Base-by-base conservation (phyloP, 2,329 filamentous ascomycete species). In the Penicillium sp. region DNA sequence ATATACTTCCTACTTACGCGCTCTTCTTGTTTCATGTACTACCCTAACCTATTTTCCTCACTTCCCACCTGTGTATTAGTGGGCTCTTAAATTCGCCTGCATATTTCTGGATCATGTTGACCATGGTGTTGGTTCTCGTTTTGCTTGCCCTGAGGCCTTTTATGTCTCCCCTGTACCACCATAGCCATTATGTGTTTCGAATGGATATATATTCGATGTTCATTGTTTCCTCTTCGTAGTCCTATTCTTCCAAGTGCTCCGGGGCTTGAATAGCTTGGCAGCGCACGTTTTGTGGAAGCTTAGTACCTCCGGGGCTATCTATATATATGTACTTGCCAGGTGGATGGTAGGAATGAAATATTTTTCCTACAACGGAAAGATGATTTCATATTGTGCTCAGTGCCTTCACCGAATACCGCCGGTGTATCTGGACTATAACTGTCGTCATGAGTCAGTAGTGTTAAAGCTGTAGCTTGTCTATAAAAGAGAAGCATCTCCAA, bases 21-120 rank as follows among this genome's bases (percentile, higher is more conserved):
- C 58, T 31, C 40, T 46, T 51, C 59, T 45, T 48, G 57, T 52
- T 59, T 58, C 59, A 62, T 64, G 52, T 60, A 59, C 56, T 60
- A 60, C 51, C 49, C 47, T 39, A 27, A 47, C 13, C 43, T 49
- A 47, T 43, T 42, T 39, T 9, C 47, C 48, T 31, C 40, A 49
- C 43, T 56, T 50, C 50, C 57, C 57, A 56, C 63, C 59, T 60
- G 52, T 72, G 69, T 74, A 71, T 73, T 72, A 73, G 61, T 72
- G 70, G 69, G 68, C 62, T 61, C 50, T 61, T 66, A 51, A 57
- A 58, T 58, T 59, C 51, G 52, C 55, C 49, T 64, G 60, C 61
- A 63, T 65, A 59, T 64, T 59, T 55, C 55, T 50, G 58, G 57
- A 57, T 59, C 60, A 59, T 61, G 58, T 63, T 60, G 58, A 58